Conservation (phyloP, 768 basidiomycete genomes). For the Dioszegia hungarica region DNA sequence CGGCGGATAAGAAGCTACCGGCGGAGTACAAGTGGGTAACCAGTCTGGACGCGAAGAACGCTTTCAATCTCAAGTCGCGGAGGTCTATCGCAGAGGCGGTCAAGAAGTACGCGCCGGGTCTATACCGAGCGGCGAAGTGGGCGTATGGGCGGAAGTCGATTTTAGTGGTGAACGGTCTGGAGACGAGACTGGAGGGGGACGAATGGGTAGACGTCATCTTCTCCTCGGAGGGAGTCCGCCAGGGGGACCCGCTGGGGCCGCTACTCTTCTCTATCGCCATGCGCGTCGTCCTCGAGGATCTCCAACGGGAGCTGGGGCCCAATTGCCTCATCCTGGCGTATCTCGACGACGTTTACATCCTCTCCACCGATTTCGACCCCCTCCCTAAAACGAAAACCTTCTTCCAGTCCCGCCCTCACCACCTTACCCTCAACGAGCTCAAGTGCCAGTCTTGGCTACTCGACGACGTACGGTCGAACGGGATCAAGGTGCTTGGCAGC, state of each 20-base stretch:
- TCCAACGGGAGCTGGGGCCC: constrained; percentile 7
- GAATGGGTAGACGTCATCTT: neutral
- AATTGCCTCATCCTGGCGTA: constrained; percentile 5
- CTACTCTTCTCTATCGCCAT: constrained; percentile 19
- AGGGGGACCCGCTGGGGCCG: constrained; percentile 25
- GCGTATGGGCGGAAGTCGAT: no score
- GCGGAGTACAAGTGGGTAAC: no score
- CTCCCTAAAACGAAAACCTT: no score
- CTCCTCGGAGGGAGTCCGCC: constrained; percentile 24
- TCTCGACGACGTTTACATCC: constrained; percentile 14
- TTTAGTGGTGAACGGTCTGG: no score
- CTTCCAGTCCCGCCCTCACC: no score
- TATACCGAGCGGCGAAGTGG: constrained; percentile 1
- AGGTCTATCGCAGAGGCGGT: constrained; percentile 2
- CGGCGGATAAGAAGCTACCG: neutral
- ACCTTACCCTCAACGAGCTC: no score
- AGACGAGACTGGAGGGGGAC: no score
- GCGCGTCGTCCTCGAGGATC: neutral
- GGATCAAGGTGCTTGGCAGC: no score
- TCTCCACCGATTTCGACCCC: no score
- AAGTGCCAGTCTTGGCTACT: no score
- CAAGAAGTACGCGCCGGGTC: constrained; percentile 5
- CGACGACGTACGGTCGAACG: no score
- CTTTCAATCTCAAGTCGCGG: constrained; percentile 23
- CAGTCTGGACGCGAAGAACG: constrained; percentile 27